Percentiles rank a stretch among this genome's conserved stretches.
These are phyloP conservation scores for Exophiala aquamarina DNA, from an alignment of 2,329 filamentous ascomycete species.

Conservation along the genomic window DNA sequence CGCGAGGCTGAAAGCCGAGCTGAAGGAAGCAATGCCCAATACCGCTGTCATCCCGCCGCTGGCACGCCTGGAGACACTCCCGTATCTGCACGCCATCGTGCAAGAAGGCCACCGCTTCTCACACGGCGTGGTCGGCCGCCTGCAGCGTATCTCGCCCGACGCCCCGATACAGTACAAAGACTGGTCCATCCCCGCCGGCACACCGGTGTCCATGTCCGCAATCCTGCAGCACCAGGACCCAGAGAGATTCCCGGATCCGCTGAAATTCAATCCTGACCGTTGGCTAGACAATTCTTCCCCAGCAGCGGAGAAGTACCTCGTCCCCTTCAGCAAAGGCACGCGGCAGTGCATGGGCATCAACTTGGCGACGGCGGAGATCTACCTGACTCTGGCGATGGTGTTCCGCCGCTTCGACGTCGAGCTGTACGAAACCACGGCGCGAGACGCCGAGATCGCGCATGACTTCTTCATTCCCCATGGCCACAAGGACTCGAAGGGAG, in stretches of 20 bases:
- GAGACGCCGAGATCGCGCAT: conserved; percentile 18
- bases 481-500: conserved; percentile 8
- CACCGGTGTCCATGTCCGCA: conserved; percentile 28
- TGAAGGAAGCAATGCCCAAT: conserved; percentile 14
- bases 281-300: conserved; percentile 29
- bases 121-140: conserved; percentile 18
- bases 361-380: conserved; percentile 25
- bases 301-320: conserved; percentile 39
- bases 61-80: conserved; percentile 29
- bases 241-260: conserved; percentile 37
- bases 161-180: conserved; percentile 32
- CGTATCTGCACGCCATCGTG: conserved; percentile 32
- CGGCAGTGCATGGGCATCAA: conserved; percentile 44
- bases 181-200: conserved; percentile 33
- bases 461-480: conserved; percentile 23
- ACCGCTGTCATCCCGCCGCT: conserved; percentile 7
- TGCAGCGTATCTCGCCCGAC: conserved; percentile 20
- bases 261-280: conserved; percentile 20
- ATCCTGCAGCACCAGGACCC: conserved; percentile 29
- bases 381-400: conserved; percentile 20
- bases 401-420: conserved; percentile 22
- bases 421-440: conserved; percentile 20
- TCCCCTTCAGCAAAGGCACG: conserved; percentile 43
- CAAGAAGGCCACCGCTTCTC: conserved; percentile 31
- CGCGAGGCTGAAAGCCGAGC: conserved; percentile 12